These are phyloP conservation scores for Glarea lozoyensis DNA, from an alignment of 495 filamentous ascomycete species.

Conservation along the genomic window DNA sequence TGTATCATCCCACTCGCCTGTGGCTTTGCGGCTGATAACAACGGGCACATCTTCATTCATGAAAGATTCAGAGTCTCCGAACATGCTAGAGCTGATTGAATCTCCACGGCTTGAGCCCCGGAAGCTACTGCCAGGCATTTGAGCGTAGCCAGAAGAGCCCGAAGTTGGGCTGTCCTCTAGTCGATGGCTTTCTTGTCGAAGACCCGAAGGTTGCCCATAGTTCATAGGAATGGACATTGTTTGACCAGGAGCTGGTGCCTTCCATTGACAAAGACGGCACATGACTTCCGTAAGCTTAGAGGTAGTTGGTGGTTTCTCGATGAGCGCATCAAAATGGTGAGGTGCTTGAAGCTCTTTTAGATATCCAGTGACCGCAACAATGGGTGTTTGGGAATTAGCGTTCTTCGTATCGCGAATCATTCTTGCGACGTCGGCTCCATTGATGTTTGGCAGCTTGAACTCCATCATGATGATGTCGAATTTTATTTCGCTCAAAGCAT, in stretches of 20 bases:
- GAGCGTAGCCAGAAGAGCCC: constrained; percentile 65
- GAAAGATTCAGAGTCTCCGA: constrained; percentile 74
- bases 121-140: constrained; percentile 60
- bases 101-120: constrained; percentile 71
- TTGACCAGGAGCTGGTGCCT: constrained; percentile 54
- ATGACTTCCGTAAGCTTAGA: constrained; percentile 82
- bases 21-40: constrained; percentile 57
- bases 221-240: constrained; percentile 27
- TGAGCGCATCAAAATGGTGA: constrained; percentile 87
- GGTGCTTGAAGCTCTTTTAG: constrained; percentile 89
- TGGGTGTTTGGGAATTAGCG: constrained; percentile 86
- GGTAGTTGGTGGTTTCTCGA: constrained; percentile 90
- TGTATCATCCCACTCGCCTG: constrained; percentile 63
- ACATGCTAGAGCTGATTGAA: constrained; percentile 77
- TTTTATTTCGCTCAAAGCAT: constrained; percentile 84
- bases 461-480: constrained; percentile 99
- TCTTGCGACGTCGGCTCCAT: constrained; percentile 86
- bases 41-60: constrained; percentile 72
- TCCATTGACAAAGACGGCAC: constrained; percentile 85
- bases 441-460: constrained; percentile 88
- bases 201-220: constrained; percentile 50
- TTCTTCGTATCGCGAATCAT: constrained; percentile 97
- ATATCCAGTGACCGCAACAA: constrained; percentile 96
- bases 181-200: constrained; percentile 50
- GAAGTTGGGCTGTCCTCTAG: constrained; percentile 81